phyloP scores from a whole-genome alignment of 1,284 basidiomycete species.

The Melampsora americana region DNA sequence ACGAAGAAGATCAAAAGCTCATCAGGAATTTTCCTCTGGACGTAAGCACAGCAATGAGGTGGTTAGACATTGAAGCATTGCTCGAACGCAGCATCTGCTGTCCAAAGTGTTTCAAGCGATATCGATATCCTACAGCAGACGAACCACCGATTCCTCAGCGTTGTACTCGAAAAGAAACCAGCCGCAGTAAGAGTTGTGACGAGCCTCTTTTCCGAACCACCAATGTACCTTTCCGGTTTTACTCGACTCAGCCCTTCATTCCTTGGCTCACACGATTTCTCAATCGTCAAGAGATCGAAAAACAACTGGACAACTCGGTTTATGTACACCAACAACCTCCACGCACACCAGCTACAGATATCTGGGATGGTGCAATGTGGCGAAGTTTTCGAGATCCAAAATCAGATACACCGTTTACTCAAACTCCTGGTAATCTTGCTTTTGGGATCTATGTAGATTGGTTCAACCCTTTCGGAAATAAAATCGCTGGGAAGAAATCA shows the following conservation, averaged over 20 bases:
- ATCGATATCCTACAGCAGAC: neutral
- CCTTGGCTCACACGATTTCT: constrained; percentile 5
- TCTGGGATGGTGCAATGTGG: constrained; percentile 28
- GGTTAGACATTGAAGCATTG: neutral
- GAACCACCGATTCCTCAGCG: neutral
- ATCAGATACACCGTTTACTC: neutral
- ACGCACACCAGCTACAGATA: neutral
- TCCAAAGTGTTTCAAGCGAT: constrained; percentile 20
- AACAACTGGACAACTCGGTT: neutral
- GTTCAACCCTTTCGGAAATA: constrained; percentile 26
- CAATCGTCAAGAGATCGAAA: neutral
- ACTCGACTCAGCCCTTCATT: constrained; percentile 12
- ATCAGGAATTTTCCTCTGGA: neutral
- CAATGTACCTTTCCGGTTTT: neutral
- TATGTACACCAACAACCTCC: neutral
- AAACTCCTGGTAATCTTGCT: constrained; percentile 2
- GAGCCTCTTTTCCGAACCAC: neutral
- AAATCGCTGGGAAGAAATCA: neutral
- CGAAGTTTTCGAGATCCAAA: neutral
- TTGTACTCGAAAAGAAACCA: constrained; percentile 11
- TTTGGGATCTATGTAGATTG: constrained; percentile 18
- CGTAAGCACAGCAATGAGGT: constrained; percentile 12
- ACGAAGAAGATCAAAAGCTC: neutral
- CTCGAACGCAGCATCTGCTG: constrained; percentile 3
- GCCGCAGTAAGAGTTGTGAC: neutral